Evolutionary conservation across 108 stramenopile genomes (phyloP).

Genomic region (Aurantiochytrium sp.): DNA sequence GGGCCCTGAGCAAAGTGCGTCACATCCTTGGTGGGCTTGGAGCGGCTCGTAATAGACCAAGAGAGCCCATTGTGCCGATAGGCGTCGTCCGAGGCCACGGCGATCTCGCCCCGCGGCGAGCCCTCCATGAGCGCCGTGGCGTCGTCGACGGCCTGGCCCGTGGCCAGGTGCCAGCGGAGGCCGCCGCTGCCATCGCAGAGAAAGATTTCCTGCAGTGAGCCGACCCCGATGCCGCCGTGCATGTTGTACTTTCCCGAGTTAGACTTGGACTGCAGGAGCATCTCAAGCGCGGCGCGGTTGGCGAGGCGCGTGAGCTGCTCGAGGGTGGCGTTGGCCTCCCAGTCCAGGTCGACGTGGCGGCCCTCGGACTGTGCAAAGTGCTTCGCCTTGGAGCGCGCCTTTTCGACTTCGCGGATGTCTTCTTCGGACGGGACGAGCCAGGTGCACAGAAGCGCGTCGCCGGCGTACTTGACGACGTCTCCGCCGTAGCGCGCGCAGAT

Average conservation of each 20-base stretch:
- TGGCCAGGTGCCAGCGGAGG: not conserved
- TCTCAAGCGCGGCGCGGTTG: not conserved
- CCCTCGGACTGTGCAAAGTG: not conserved
- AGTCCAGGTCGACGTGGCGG: not conserved
- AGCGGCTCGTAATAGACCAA: not conserved
- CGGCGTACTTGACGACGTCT: slow-evolving; percentile 12
- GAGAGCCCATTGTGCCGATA: not conserved
- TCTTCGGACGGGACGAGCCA: not conserved
- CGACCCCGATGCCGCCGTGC: not conserved
- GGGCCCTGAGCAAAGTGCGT: not conserved
- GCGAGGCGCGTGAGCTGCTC: not conserved
- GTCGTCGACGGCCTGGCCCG: not conserved
- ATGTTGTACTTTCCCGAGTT: not conserved
- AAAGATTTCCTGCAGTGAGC: not conserved
- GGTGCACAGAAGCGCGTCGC: not conserved
- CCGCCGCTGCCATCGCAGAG: not conserved
- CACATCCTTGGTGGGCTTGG: not conserved
- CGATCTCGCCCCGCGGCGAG: not conserved
- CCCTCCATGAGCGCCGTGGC: not conserved
- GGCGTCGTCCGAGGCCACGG: not conserved
- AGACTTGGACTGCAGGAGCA: not conserved
- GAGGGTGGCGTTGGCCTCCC: not conserved
- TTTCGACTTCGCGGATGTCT: not conserved
- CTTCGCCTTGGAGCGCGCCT: not conserved
- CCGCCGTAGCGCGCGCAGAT: not conserved